A percentile compares a stretch with the other conserved stretches of the same genome.
Evolutionary conservation across 345 rosid genomes (phyloP).

Genomic region (Nephelium lappaceum): DNA sequence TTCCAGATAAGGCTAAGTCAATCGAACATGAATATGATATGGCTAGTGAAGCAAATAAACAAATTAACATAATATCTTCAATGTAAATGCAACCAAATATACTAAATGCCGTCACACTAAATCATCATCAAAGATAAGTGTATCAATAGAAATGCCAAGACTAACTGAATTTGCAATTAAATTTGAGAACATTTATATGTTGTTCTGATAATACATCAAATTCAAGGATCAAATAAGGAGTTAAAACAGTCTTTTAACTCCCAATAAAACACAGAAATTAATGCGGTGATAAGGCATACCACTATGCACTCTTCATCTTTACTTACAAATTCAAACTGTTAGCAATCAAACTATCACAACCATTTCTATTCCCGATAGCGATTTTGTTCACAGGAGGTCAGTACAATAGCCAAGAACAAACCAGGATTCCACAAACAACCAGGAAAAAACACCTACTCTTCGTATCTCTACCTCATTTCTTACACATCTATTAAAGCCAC

Average conservation of each 20-base stretch:
- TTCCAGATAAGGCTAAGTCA: background rate
- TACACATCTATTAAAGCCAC: constrained; percentile 40
- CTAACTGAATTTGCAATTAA: background rate
- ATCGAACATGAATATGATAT: background rate
- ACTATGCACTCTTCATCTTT: constrained; percentile 36
- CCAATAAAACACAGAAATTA: constrained; percentile 12
- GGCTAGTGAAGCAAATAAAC: background rate
- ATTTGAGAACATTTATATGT: background rate
- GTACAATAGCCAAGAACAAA: constrained; percentile 45
- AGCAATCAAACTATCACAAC: constrained; percentile 56
- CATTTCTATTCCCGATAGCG: constrained; percentile 36
- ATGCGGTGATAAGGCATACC: constrained; percentile 19
- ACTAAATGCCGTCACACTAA: background rate
- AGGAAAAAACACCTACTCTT: constrained; percentile 42
- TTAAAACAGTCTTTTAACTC: constrained; percentile 14
- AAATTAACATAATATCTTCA: background rate
- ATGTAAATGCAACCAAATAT: background rate
- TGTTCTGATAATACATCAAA: constrained; percentile 15
- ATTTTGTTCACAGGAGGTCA: constrained; percentile 38
- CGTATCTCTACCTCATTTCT: constrained; percentile 46
- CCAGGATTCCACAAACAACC: constrained; percentile 36
- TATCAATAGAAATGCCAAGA: background rate
- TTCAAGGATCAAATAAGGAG: constrained; percentile 8
- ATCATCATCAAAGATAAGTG: background rate
- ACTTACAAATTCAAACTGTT: constrained; percentile 60